phyloP scores from a whole-genome alignment of 2,329 filamentous ascomycete genomes.

The Dactylellina cionopaga region DNA sequence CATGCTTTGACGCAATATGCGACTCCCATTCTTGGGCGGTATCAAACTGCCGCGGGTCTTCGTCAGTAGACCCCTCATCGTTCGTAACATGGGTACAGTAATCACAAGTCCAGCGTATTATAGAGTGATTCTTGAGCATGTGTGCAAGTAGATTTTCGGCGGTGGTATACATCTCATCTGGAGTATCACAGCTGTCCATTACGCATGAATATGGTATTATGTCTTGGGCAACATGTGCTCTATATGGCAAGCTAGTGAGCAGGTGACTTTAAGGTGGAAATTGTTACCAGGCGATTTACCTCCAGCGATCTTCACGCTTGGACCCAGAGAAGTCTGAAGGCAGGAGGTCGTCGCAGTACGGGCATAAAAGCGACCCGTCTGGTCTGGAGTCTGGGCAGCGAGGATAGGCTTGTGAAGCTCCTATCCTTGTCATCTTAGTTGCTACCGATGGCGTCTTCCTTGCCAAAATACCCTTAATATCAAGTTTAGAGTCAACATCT shows the following conservation, averaged over 20 bases:
- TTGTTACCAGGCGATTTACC: no score
- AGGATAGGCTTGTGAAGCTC: neutral
- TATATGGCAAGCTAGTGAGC: neutral
- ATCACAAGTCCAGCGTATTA: neutral
- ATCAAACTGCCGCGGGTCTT: neutral
- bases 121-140: neutral
- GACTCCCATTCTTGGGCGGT: neutral
- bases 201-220: neutral
- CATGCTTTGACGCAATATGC: neutral
- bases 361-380: neutral
- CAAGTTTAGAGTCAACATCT: neutral
- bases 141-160: neutral
- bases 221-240: neutral
- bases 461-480: neutral
- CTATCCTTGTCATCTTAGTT: neutral
- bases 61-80: neutral
- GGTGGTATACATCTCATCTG: neutral
- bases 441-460: neutral
- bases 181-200: neutral
- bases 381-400: neutral
- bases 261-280: neutral
- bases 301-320: neutral
- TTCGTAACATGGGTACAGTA: neutral
- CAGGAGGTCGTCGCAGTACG: neutral
- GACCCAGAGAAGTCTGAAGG: neutral